These are phyloP conservation scores for Umbelopsis isabellina DNA, from an alignment of 192 early-diverging fungal genomes.

Conservation along the genomic window DNA sequence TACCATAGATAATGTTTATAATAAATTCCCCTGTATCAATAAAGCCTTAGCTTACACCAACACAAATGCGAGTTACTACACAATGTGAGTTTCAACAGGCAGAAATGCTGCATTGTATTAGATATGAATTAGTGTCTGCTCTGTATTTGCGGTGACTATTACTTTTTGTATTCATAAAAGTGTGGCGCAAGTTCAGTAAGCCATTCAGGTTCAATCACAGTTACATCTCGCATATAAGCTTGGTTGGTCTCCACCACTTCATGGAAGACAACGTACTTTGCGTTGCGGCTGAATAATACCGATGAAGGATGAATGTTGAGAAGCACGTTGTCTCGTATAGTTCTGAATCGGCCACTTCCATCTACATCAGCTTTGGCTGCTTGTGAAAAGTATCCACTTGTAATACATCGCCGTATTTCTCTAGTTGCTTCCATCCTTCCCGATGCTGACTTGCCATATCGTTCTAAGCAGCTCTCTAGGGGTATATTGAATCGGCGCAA, in stretches of 20 bases:
- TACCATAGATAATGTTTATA: neutral
- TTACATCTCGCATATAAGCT: constrained; percentile 96
- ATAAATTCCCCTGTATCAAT: too few species aligned
- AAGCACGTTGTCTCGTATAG: constrained; percentile 64
- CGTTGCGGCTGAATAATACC: constrained; percentile 86
- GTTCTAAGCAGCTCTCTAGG: constrained; percentile 30
- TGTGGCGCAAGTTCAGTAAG: constrained; percentile 93
- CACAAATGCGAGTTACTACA: too few species aligned
- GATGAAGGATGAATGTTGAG: constrained; percentile 88
- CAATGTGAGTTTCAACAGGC: too few species aligned
- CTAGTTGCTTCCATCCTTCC: constrained; percentile 46
- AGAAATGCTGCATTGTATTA: too few species aligned
- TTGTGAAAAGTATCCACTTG: constrained; percentile 76
- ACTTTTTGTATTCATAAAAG: constrained; percentile 62
- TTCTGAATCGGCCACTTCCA: constrained; percentile 62
- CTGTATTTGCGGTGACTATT: neutral
- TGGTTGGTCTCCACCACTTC: constrained; percentile 95
- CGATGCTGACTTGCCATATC: constrained; percentile 42
- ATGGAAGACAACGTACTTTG: constrained; percentile 95
- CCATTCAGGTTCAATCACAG: constrained; percentile 92
- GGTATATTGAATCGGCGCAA: constrained; percentile 42
- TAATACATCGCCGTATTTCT: constrained; percentile 69
- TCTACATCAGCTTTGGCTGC: constrained; percentile 69
- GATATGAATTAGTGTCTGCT: too few species aligned
- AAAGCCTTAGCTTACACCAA: too few species aligned